Conservation (phyloP, 2,329 filamentous ascomycete genomes). For the Alternaria consortialis region DNA sequence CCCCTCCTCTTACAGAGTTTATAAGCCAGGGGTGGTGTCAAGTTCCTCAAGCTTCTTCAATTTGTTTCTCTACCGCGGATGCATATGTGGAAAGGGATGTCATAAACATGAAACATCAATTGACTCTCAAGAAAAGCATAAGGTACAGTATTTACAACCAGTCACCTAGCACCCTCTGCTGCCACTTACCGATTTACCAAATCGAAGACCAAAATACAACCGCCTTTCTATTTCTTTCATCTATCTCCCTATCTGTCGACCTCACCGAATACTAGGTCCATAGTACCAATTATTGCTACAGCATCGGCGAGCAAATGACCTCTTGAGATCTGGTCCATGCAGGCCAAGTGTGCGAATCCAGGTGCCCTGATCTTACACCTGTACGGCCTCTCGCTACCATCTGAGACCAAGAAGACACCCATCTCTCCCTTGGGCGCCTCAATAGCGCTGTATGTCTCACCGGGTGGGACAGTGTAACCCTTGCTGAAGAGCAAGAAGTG, state of each 20-base stretch:
- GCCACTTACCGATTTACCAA: too few species aligned
- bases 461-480: constrained; percentile 95
- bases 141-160: too few species aligned
- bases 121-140: too few species aligned
- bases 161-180: too few species aligned
- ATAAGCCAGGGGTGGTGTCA: too few species aligned
- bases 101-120: too few species aligned
- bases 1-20: too few species aligned
- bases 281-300: constrained; percentile 84
- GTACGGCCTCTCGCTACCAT: constrained; percentile 95
- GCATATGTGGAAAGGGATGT: too few species aligned
- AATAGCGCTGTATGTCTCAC: constrained; percentile 97
- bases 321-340: constrained; percentile 91
- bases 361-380: constrained; percentile 97
- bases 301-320: constrained; percentile 96
- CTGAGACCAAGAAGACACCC: constrained; percentile 95
- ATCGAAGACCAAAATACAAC: too few species aligned
- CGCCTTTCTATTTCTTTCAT: background rate
- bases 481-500: constrained; percentile 99
- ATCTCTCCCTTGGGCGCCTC: constrained; percentile 99
- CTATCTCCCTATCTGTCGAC: constrained; percentile 25
- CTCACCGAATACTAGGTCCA: constrained; percentile 53
- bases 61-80: too few species aligned
- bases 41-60: too few species aligned
- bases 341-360: constrained; percentile 92